phyloP scores from a whole-genome alignment of 2,329 filamentous ascomycete species.

The Fusarium liriodendri region DNA sequence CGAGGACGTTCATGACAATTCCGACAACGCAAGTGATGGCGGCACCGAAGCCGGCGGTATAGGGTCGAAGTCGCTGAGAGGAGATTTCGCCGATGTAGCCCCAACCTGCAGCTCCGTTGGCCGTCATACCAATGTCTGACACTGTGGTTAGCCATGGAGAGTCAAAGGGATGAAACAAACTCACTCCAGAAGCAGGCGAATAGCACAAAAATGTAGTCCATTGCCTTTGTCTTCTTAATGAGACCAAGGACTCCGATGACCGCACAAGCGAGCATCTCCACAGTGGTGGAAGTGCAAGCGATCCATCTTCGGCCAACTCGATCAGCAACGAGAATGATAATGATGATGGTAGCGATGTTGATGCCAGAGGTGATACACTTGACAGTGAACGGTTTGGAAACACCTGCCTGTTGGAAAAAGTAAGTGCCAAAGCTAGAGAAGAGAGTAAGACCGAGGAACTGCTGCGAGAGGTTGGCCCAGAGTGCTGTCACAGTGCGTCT shows the following conservation, averaged over 20 bases:
- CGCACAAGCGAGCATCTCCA: background rate
- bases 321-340: background rate
- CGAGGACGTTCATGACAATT: background rate
- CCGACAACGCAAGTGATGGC: background rate
- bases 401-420: background rate
- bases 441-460: slow-evolving; percentile 18
- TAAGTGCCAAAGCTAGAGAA: slow-evolving; percentile 62
- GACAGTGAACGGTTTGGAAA: background rate
- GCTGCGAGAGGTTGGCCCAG: slow-evolving; percentile 41
- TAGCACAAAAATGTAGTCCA: background rate
- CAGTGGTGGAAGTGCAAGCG: background rate
- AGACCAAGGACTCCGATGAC: background rate
- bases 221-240: background rate
- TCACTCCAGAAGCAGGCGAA: background rate
- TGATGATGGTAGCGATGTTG: background rate
- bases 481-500: slow-evolving; percentile 45
- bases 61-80: background rate
- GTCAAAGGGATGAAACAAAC: rapidly evolving
- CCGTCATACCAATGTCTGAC: background rate
- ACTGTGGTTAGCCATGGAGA: background rate
- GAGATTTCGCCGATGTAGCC: slow-evolving; percentile 1
- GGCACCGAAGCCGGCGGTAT: background rate
- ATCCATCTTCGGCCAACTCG: background rate
- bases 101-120: background rate
- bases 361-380: background rate